Conservation (phyloP, 169 alveolate genomes). For the Neospora caninum region DNA sequence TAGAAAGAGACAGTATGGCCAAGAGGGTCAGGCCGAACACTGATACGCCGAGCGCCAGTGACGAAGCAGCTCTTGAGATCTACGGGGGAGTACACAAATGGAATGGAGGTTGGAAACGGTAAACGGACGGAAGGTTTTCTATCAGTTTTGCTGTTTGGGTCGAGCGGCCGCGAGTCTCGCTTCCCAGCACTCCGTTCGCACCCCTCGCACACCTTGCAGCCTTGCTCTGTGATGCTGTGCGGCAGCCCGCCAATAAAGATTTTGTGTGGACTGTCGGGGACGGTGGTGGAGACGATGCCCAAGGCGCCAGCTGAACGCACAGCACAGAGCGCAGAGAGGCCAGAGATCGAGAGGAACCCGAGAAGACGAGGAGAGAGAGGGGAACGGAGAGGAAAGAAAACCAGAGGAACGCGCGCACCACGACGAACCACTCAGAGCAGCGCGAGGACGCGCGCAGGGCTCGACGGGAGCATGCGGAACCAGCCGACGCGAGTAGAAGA, state of each 20-base stretch:
- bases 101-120: no score
- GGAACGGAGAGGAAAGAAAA: not conserved
- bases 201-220: conserved; percentile 31
- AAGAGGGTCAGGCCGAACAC: no score
- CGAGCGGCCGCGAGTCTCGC: not conserved
- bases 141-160: not conserved
- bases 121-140: not conserved
- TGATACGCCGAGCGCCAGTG: no score
- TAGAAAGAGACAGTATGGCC: not conserved
- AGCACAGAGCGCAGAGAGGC: not conserved
- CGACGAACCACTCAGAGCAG: no score
- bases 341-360: not conserved
- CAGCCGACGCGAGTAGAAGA: no score
- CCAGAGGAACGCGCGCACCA: not conserved
- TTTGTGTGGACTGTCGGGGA: conserved; percentile 66
- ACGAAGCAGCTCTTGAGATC: no score
- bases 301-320: conserved; percentile 30
- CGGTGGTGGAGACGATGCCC: conserved; percentile 52
- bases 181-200: not conserved
- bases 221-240: conserved; percentile 56
- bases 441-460: no score
- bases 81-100: no score
- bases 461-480: no score
- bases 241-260: conserved; percentile 69
- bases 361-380: not conserved